phyloP scores from a whole-genome alignment of 495 filamentous ascomycete species.

The Sordaria brevicollis region DNA sequence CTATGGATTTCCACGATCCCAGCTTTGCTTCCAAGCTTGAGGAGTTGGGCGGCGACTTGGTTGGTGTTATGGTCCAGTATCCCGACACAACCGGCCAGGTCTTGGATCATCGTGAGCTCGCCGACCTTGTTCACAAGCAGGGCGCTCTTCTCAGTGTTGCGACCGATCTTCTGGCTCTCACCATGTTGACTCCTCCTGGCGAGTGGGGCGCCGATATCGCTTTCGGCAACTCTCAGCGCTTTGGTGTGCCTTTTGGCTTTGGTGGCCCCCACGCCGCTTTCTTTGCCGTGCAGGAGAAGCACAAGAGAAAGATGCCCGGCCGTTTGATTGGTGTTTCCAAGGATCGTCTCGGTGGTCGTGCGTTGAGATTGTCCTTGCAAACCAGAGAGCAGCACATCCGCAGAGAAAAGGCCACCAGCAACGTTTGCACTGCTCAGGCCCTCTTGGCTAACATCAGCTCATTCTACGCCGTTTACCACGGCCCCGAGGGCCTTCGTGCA shows the following conservation, averaged over 20 bases:
- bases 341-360: conserved; percentile 74
- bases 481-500: conserved; percentile 69
- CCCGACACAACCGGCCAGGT: conserved; percentile 83
- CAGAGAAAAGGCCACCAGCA: conserved; percentile 96
- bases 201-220: conserved; percentile 97
- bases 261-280: conserved; percentile 96
- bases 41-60: conserved; percentile 68
- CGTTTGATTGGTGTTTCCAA: conserved; percentile 89
- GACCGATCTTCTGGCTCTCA: conserved; percentile 86
- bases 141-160: conserved; percentile 81
- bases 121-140: conserved; percentile 67
- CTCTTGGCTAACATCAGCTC: conserved; percentile 94
- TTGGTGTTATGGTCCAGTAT: conserved; percentile 92
- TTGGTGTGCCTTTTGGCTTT: conserved; percentile 90
- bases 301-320: conserved; percentile 94
- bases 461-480: conserved; percentile 97
- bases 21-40: conserved; percentile 53
- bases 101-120: conserved; percentile 60
- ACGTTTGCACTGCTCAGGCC: conserved; percentile 96
- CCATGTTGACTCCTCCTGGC: conserved; percentile 79
- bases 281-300: conserved; percentile 85
- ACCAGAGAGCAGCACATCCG: conserved; percentile 96
- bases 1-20: conserved; percentile 55
- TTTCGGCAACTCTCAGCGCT: conserved; percentile 89
- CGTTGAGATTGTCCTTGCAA: conserved; percentile 83